Evolutionary conservation across 106 monocot genomes (phyloP).

Genomic region (Dendrobium catenatum): DNA sequence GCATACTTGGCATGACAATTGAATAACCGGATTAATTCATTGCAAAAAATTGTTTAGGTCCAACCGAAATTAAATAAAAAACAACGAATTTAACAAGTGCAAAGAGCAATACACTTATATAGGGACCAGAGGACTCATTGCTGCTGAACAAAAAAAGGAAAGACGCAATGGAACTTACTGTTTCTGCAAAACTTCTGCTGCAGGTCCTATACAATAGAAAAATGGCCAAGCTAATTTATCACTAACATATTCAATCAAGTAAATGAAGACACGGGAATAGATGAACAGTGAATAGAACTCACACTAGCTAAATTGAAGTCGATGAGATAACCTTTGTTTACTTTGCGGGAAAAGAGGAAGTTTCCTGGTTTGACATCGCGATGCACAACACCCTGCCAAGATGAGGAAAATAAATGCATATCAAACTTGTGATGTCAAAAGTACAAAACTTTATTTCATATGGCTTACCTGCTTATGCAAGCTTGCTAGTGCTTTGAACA

Average conservation of each 20-base stretch:
- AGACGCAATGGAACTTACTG: constrained; percentile 35
- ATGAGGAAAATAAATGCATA: constrained; percentile 1
- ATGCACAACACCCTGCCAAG: constrained; percentile 70
- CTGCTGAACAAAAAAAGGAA: background rate
- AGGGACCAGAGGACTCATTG: background rate
- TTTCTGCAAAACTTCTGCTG: constrained; percentile 55
- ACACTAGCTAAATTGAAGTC: constrained; percentile 96
- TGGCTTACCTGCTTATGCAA: constrained; percentile 83
- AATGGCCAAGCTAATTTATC: background rate
- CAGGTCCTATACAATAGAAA: constrained; percentile 53
- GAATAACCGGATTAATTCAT: background rate
- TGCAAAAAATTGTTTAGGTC: background rate
- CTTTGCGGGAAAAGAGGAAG: constrained; percentile 77
- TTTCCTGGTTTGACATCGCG: constrained; percentile 97
- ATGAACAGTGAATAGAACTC: constrained; percentile 22
- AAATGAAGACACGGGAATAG: background rate
- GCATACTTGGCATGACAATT: background rate
- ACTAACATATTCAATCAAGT: background rate
- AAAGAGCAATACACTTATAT: background rate
- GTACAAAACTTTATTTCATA: background rate
- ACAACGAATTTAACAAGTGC: background rate
- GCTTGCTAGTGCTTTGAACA: constrained; percentile 87
- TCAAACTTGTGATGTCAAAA: background rate
- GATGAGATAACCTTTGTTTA: constrained; percentile 89
- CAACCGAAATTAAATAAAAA: background rate